Base-by-base conservation (phyloP, 2,329 filamentous ascomycete species). In the Mycosphaerella sp. region DNA sequence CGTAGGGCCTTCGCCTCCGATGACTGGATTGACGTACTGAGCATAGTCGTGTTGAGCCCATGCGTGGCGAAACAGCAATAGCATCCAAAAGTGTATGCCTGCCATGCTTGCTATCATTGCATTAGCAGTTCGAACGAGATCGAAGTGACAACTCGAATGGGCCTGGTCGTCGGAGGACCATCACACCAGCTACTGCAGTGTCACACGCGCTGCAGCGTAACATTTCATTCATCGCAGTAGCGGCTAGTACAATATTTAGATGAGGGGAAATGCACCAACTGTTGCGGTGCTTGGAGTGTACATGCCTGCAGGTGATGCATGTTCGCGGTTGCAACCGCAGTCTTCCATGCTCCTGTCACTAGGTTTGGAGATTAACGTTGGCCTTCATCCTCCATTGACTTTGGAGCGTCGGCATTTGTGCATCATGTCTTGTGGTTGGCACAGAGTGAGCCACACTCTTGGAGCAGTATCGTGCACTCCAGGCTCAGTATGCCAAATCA, bases 1-100 rank as follows among this genome's bases (percentile, higher is more conserved):
- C 3, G 70, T 66, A 0, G 73, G 72, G 0, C 76, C 76, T 58
- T 76, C 73, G 10, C 75, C 73, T 1, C 77, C 77, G 44, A 79
- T 76, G 51, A 80, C 76, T 0, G 72, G 74, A 55, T 79, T 76
- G 6, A 80, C 76, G 67, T 74, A 73, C 56, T 72, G 60, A 1
- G 72, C 62, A 53, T 70, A 74, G 58, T 75, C 67, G 45, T 59
- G 48, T 39, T 62, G 60, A 8, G 59, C 59, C 2, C 49, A 29
- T 26, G 47, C 47, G 4, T 45, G 36, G 9, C 40, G 29, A 6
- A 43, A 48, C 6, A 48, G 10, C 17, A 48, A 47, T 17, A 42
- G 40, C 26, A 52, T 32, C 8, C 45, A 39, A 23, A 32, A 21
- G 31, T 47, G 29, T 32, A 29, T 21, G 23, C 41, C 26, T 39